These are phyloP conservation scores for Schizosaccharomyces octosporus DNA, from an alignment of 805 yeast species.

Conservation along the genomic window DNA sequence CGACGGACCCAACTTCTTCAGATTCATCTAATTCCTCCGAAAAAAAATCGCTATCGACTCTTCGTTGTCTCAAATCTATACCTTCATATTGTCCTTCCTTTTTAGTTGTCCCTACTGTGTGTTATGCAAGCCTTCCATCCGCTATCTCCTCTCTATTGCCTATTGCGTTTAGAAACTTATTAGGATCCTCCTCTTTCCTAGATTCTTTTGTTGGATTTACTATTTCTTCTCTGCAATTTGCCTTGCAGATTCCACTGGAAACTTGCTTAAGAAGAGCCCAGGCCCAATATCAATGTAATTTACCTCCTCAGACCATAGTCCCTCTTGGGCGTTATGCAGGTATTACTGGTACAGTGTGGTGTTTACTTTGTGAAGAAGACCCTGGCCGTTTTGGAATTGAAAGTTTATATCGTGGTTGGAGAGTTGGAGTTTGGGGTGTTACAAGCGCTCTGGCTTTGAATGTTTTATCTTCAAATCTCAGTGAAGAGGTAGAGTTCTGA, in stretches of 20 bases:
- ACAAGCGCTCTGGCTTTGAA: conserved; percentile 23
- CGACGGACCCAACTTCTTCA: conserved; percentile 40
- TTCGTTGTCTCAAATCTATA: not conserved
- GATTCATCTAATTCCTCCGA: conserved; percentile 17
- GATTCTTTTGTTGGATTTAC: conserved; percentile 34
- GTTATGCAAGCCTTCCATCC: conserved; percentile 36
- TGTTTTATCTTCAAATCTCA: not conserved
- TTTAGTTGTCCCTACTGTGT: conserved; percentile 40
- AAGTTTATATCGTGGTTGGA: conserved; percentile 70
- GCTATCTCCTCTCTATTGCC: conserved; percentile 45
- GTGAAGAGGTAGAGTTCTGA: not conserved
- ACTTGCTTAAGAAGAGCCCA: conserved; percentile 69
- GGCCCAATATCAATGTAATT: conserved; percentile 26
- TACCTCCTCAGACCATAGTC: conserved; percentile 23
- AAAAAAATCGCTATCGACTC: not conserved
- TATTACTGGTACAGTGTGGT: conserved; percentile 28
- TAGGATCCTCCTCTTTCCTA: conserved; percentile 25
- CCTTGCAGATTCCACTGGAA: conserved; percentile 65
- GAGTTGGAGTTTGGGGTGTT: conserved; percentile 55
- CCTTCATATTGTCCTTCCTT: conserved; percentile 29
- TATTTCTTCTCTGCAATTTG: conserved; percentile 42
- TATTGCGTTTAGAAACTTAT: conserved; percentile 29
- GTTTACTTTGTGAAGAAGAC: conserved; percentile 20
- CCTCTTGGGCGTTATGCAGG: conserved; percentile 33
- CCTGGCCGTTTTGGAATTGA: conserved; percentile 24